Evolutionary conservation across 371 early-diverging fungal species (phyloP), one percentile per base, ranked within the genome.

Genomic region (Mucor mucedo): DNA sequence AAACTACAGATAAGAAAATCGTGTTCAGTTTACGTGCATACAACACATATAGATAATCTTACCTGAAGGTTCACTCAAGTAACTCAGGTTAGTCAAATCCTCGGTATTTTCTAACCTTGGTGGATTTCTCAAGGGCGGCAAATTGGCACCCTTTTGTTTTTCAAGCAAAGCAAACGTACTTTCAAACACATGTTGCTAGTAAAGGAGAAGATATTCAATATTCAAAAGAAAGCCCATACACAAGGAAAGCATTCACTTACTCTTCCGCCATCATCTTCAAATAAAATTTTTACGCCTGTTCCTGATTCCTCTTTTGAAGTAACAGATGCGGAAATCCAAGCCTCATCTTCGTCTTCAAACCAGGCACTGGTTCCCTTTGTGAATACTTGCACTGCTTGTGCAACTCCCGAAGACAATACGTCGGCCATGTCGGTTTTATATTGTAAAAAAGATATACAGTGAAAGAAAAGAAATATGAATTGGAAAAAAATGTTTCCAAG

Each of bases 51-150:
- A 27, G 16, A 16, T 54, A 60, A 30, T 3, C 40, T 66, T 83
- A 93, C 95, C 89, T 39, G 90, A 91, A 16, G 93, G 91, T 67
- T 97, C 97, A 78, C 95, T 92, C 14, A 95, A 84, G 73, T 96
- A 92, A 76, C 93, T 92, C 45, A 96, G 84, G 63, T 86, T 91
- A 2, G 97, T 94, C 72, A 96, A 77, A 75, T 95, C 98, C 76
- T 98, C 97, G 50, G 89, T 90, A 53, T 93, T 91, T 63, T 96
- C 96, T 58, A 93, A 77, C 52, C 85, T 76, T 0, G 93, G 93
- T 29, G 98, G 96, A 72, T 96, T 96, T 72, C 94, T 86, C 53
- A 96, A 77, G 16, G 95, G 95, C 11, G 95, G 96, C 42, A 96
- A 82, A 52, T 83, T 85, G 38, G 82, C 81, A 58, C 80, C 85